phyloP scores from a whole-genome alignment of 192 early-diverging fungal genomes.

The Coemansia sp. region DNA sequence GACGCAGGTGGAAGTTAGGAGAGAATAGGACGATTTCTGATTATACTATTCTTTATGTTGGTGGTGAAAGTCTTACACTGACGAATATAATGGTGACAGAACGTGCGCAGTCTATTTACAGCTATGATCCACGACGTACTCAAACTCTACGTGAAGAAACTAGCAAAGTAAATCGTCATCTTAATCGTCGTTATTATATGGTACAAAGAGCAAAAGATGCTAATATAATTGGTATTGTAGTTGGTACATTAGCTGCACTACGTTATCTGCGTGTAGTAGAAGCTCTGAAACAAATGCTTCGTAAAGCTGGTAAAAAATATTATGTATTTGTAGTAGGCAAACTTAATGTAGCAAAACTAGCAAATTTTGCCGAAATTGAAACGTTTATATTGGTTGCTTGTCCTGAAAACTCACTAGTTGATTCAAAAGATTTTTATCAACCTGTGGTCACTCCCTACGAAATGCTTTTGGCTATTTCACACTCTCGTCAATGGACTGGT shows the following conservation, averaged over 20 bases:
- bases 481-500: slow-evolving; percentile 62
- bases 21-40: slow-evolving; percentile 56
- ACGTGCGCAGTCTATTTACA: slow-evolving; percentile 54
- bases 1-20: slow-evolving; percentile 60
- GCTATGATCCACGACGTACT: slow-evolving; percentile 66
- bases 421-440: slow-evolving; percentile 83
- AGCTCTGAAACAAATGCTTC: slow-evolving; percentile 74
- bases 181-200: slow-evolving; percentile 73
- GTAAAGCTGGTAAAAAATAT: slow-evolving; percentile 70
- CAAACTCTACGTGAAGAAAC: slow-evolving; percentile 58
- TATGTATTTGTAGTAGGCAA: slow-evolving; percentile 93
- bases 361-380: slow-evolving; percentile 96
- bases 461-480: slow-evolving; percentile 73
- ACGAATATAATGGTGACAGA: slow-evolving; percentile 87
- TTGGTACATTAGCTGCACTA: slow-evolving; percentile 91
- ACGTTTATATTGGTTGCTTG: slow-evolving; percentile 90
- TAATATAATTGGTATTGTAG: slow-evolving; percentile 89
- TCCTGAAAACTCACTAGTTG: slow-evolving; percentile 91
- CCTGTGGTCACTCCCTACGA: slow-evolving; percentile 96
- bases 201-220: slow-evolving; percentile 74
- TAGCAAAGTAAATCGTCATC: slow-evolving; percentile 56
- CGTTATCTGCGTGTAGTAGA: slow-evolving; percentile 83
- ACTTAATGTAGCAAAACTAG: slow-evolving; percentile 92
- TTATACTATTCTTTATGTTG: slow-evolving; percentile 80
- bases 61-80: slow-evolving; percentile 74